Conservation (phyloP, 208 protist species). For the Spongospora subterranea region DNA sequence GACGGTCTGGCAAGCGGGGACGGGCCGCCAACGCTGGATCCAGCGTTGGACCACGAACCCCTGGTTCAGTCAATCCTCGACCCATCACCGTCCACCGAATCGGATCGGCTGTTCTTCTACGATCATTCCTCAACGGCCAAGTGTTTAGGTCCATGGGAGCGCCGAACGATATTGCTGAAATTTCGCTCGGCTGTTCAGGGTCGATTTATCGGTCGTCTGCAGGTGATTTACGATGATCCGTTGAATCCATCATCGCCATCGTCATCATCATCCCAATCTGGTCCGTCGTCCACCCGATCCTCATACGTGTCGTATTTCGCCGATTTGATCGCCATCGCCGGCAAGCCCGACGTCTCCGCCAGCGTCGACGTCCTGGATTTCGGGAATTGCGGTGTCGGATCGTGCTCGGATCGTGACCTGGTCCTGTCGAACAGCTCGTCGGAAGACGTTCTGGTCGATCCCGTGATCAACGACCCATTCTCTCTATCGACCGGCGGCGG, state of each 20-base stretch:
- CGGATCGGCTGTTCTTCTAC: neutral
- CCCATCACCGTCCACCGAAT: too few species aligned
- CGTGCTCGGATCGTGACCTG: neutral
- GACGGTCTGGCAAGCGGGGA: neutral
- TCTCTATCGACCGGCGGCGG: neutral
- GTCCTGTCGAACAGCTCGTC: neutral
- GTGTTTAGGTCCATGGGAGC: neutral
- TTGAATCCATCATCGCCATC: too few species aligned
- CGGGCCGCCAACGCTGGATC: neutral
- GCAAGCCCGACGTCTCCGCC: neutral
- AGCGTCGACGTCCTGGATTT: constrained; percentile 13
- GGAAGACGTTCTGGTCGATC: neutral
- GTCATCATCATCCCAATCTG: too few species aligned
- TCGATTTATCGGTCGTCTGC: neutral
- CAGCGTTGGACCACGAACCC: neutral
- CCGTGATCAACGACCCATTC: neutral
- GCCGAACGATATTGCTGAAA: neutral
- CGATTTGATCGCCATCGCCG: neutral
- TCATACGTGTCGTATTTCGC: neutral
- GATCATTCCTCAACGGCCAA: neutral
- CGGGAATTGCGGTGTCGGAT: neutral
- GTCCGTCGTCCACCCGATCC: too few species aligned
- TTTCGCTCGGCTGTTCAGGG: neutral
- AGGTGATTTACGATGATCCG: constrained; percentile 16
- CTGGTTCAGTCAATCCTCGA: too few species aligned